phyloP scores from a whole-genome alignment of 352 stramenopile genomes.

The Achlya hypogyna region DNA sequence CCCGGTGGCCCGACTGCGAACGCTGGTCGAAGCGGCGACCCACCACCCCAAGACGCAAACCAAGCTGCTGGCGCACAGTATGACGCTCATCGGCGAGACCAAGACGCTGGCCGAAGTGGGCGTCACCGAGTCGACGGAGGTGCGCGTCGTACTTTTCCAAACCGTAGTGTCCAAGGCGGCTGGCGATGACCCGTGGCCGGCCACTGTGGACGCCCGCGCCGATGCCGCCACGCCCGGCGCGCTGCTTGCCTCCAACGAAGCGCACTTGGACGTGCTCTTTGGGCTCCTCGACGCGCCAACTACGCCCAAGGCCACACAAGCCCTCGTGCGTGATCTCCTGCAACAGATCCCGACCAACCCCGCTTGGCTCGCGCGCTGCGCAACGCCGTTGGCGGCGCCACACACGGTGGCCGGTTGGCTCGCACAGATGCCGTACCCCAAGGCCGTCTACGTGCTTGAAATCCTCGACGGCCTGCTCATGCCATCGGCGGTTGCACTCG shows the following conservation, averaged over 20 bases:
- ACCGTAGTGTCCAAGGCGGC: constrained; percentile 34
- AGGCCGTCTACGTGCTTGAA: constrained; percentile 80
- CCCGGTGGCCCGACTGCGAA: constrained; percentile 55
- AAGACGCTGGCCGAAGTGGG: constrained; percentile 76
- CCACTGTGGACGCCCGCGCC: too few species aligned
- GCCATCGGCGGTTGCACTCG: constrained; percentile 50
- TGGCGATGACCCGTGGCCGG: too few species aligned
- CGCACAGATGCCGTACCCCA: constrained; percentile 46
- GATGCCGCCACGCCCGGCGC: constrained; percentile 37
- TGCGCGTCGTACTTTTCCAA: constrained; percentile 78
- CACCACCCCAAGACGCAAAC: constrained; percentile 68
- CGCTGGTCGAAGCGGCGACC: constrained; percentile 63
- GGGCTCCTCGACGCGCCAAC: constrained; percentile 60
- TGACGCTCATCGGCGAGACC: constrained; percentile 57
- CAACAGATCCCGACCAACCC: constrained; percentile 75
- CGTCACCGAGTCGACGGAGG: constrained; percentile 64
- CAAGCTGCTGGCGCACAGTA: constrained; percentile 66
- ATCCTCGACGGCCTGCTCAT: constrained; percentile 79
- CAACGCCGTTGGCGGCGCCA: constrained; percentile 18
- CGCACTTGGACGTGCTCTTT: constrained; percentile 82
- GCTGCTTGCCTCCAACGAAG: constrained; percentile 48
- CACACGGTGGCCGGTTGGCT: constrained; percentile 6
- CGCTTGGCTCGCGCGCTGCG: constrained; percentile 52
- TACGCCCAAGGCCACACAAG: constrained; percentile 42
- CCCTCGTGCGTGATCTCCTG: constrained; percentile 67